Evolutionary conservation across 2,329 filamentous ascomycete genomes (phyloP).

Genomic region (Trichoderma cornu-damae): DNA sequence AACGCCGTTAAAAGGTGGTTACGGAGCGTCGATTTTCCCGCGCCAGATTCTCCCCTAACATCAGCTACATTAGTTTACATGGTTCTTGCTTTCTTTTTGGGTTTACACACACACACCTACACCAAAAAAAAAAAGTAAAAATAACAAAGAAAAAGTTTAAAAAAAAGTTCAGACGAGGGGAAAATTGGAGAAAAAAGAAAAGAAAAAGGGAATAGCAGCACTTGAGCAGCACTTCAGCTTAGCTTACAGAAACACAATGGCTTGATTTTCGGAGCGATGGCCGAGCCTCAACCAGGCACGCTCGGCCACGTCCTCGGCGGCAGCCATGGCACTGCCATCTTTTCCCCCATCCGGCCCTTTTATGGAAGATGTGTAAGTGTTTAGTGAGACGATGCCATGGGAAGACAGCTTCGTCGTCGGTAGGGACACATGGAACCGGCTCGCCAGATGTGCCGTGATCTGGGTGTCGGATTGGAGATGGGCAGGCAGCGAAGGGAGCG

Average conservation of each 20-base stretch:
- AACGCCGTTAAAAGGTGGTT: constrained; percentile 82
- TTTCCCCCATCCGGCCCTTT: constrained; percentile 87
- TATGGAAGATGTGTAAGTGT: constrained; percentile 86
- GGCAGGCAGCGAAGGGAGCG: constrained; percentile 78
- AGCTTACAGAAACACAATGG: constrained; percentile 83
- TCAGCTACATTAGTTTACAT: constrained; percentile 23
- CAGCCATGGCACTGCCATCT: constrained; percentile 86
- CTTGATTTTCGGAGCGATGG: constrained; percentile 86
- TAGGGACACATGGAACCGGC: constrained; percentile 84
- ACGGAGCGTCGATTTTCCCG: constrained; percentile 91
- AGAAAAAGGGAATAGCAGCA: no score
- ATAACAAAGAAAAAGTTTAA: not conserved
- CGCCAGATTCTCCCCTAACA: constrained; percentile 83
- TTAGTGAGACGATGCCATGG: constrained; percentile 84
- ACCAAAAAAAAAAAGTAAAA: not conserved
- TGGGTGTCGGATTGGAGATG: constrained; percentile 76
- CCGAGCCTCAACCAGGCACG: constrained; percentile 81
- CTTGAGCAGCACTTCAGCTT: not conserved
- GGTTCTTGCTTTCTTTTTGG: no score
- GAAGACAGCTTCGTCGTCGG: constrained; percentile 87
- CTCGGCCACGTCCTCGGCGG: constrained; percentile 85
- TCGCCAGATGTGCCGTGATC: constrained; percentile 75
- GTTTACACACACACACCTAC: no score
- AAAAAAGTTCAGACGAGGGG: not conserved
- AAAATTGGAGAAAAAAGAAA: not conserved